Evolutionary conservation across 1,284 basidiomycete genomes (phyloP).

Genomic region (Tilletia indica): DNA sequence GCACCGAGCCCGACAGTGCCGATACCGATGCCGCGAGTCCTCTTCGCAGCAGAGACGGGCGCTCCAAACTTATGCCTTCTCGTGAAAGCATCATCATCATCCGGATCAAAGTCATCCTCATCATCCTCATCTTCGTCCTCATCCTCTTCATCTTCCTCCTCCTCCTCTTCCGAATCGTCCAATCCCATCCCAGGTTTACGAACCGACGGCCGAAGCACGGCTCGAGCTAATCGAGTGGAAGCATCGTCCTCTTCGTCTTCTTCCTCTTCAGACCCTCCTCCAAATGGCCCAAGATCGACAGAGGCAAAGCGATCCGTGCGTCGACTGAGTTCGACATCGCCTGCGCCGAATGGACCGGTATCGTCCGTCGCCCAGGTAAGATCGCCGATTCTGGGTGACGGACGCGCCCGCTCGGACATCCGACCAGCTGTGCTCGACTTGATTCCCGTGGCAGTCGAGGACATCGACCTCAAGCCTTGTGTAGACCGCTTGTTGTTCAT

Average conservation of each 20-base stretch:
- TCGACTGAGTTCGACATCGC: slow-evolving; percentile 12
- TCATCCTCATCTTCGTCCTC: slow-evolving; percentile 1
- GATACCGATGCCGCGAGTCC: not conserved
- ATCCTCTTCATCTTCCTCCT: not conserved
- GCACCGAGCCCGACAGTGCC: slow-evolving; percentile 4
- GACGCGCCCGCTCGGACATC: slow-evolving; percentile 19
- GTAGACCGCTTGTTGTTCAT: not conserved
- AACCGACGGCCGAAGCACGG: not conserved
- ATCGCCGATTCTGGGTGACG: slow-evolving; percentile 41
- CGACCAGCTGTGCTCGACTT: slow-evolving; percentile 17
- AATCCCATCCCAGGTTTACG: not conserved
- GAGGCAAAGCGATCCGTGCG: slow-evolving; percentile 7
- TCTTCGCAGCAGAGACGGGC: not conserved
- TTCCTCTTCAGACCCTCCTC: not conserved
- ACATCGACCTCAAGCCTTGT: slow-evolving; percentile 21
- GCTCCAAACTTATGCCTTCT: slow-evolving; percentile 3
- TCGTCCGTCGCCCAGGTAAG: slow-evolving; percentile 47
- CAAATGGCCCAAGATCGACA: slow-evolving; percentile 15
- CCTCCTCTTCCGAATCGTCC: slow-evolving; percentile 21
- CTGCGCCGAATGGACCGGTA: slow-evolving; percentile 41
- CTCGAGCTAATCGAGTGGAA: not conserved
- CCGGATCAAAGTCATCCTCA: slow-evolving; percentile 9
- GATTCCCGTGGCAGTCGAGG: slow-evolving; percentile 21
- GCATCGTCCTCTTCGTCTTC: slow-evolving; percentile 17
- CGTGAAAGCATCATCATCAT: slow-evolving; percentile 15